These are phyloP conservation scores for Penicillium sp. DNA, from an alignment of 2,329 filamentous ascomycete species.

Conservation along the genomic window DNA sequence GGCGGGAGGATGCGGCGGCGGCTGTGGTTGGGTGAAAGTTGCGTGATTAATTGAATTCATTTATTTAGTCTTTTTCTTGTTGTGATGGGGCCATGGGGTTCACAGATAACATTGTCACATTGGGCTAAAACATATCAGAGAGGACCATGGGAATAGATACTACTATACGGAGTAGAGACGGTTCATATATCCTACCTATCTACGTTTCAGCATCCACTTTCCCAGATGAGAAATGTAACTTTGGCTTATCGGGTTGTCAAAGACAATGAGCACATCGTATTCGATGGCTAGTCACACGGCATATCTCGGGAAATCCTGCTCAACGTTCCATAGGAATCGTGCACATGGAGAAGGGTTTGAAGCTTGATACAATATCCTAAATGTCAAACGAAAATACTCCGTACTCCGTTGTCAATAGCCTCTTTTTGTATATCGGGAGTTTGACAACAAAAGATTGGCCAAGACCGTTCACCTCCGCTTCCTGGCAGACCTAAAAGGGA, in stretches of 20 bases:
- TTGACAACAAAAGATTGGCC: background rate
- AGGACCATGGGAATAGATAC: background rate
- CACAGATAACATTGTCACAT: background rate
- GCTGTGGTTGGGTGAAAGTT: conserved; percentile 19
- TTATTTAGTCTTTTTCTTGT: background rate
- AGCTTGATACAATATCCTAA: too few relatives aligned
- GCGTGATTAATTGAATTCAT: conserved; percentile 2
- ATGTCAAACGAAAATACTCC: too few relatives aligned
- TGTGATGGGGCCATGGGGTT: background rate
- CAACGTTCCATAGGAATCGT: too few relatives aligned
- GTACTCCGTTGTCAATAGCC: background rate
- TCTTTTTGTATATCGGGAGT: background rate
- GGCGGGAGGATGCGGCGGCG: conserved; percentile 49
- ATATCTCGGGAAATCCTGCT: background rate
- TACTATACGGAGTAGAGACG: background rate
- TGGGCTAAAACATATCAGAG: background rate
- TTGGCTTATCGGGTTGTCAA: too few relatives aligned
- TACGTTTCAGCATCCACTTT: background rate
- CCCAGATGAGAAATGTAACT: background rate
- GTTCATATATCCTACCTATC: too few relatives aligned
- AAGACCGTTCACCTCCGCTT: background rate
- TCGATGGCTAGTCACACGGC: too few relatives aligned
- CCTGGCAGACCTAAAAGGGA: background rate
- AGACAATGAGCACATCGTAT: too few relatives aligned
- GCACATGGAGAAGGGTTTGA: too few relatives aligned